Conservation (phyloP, 2,329 filamentous ascomycete species). For the Biscogniauxia marginata region DNA sequence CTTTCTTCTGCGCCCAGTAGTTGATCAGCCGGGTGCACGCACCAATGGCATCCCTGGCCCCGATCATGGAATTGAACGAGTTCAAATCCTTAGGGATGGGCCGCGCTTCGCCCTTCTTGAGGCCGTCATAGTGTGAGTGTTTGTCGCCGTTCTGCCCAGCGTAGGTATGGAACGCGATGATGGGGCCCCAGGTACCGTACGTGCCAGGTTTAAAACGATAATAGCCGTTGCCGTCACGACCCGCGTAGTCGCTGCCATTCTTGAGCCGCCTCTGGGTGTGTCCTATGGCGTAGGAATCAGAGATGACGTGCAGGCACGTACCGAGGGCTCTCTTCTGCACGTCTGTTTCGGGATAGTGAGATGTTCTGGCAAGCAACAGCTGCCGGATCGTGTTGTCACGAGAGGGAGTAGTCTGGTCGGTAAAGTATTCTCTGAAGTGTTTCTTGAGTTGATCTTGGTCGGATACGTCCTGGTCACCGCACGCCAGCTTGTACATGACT, state of each 20-base stretch:
- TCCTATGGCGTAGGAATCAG: constrained; percentile 15
- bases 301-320: constrained; percentile 12
- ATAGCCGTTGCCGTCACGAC: background rate
- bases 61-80: constrained; percentile 7
- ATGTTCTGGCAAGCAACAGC: constrained; percentile 1
- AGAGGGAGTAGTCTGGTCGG: background rate
- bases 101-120: background rate
- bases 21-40: constrained; percentile 4
- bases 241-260: constrained; percentile 1
- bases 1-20: constrained; percentile 3
- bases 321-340: constrained; percentile 9
- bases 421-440: background rate
- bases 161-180: constrained; percentile 5
- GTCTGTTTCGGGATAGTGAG: constrained; percentile 1
- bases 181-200: constrained; percentile 3
- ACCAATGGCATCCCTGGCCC: constrained; percentile 4
- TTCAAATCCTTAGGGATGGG: constrained; percentile 1
- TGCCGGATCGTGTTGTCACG: background rate
- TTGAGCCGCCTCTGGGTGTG: constrained; percentile 8
- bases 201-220: constrained; percentile 1
- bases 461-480: constrained; percentile 1
- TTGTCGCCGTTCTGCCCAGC: background rate
- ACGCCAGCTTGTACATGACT: constrained; percentile 12
- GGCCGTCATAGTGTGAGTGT: constrained; percentile 1
- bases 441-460: background rate